phyloP scores from a whole-genome alignment of 1,284 basidiomycete genomes.

The Albatrellus sp. region DNA sequence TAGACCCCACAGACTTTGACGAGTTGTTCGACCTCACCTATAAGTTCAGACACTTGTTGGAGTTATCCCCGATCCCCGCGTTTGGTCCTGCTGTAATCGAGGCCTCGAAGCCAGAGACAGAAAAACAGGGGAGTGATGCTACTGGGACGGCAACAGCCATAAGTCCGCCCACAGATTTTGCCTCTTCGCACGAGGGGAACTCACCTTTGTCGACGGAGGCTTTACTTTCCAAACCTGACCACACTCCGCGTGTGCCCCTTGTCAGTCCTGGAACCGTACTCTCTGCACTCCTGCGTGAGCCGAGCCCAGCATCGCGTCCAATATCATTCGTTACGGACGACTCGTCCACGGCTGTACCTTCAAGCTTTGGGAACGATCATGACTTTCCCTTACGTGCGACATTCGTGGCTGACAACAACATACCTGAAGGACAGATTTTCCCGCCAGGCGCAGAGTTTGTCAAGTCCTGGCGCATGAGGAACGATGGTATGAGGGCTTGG shows the following conservation, averaged over 20 bases:
- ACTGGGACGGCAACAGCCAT: not conserved
- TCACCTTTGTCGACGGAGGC: constrained; percentile 20
- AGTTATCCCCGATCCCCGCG: constrained; percentile 3
- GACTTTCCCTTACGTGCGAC: constrained; percentile 30
- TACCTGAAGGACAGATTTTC: constrained; percentile 65
- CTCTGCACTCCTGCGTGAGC: not conserved
- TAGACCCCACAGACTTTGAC: constrained; percentile 11
- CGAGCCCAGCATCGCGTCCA: constrained; percentile 2
- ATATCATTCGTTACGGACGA: constrained; percentile 4
- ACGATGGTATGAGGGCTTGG: constrained; percentile 54
- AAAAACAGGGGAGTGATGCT: not conserved
- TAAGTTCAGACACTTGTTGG: constrained; percentile 12
- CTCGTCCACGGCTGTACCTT: constrained; percentile 2
- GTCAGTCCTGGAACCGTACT: constrained; percentile 8
- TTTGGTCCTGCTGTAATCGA: constrained; percentile 9
- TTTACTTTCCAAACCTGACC: constrained; percentile 16
- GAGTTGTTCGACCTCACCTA: constrained; percentile 12
- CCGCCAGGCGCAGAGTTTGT: constrained; percentile 77
- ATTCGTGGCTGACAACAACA: constrained; percentile 58
- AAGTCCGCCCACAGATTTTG: not conserved
- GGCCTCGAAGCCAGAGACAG: not conserved
- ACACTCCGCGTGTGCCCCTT: not conserved
- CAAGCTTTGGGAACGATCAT: constrained; percentile 4
- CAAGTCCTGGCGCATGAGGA: constrained; percentile 68
- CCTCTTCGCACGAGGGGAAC: constrained; percentile 9